These are phyloP conservation scores for Beauveria scarabaeidicola DNA, from an alignment of 2,329 filamentous ascomycete genomes.

Conservation along the genomic window DNA sequence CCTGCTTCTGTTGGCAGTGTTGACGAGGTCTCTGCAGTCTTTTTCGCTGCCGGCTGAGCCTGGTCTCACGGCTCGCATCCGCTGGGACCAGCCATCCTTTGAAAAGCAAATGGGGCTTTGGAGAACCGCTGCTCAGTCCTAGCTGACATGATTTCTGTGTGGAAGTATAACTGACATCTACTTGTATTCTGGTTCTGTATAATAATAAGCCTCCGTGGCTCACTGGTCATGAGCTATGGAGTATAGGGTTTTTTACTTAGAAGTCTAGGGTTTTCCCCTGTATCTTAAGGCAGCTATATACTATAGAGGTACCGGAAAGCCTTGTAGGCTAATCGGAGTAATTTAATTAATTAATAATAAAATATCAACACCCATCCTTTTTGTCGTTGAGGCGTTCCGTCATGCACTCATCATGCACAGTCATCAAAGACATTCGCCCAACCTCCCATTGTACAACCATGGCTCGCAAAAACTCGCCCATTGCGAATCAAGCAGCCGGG, in stretches of 20 bases:
- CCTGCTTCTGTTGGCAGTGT: constrained; percentile 17
- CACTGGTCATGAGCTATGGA: too few relatives aligned
- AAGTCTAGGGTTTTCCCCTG: too few relatives aligned
- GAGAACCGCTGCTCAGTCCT: neutral
- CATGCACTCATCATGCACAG: neutral
- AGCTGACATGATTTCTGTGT: neutral
- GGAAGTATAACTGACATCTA: neutral
- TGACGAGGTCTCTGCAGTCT: neutral
- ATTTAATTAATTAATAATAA: too few relatives aligned
- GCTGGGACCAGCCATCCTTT: neutral
- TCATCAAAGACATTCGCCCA: constrained; percentile 6
- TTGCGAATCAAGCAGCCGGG: constrained; percentile 5
- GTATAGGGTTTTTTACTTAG: too few relatives aligned
- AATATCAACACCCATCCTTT: neutral
- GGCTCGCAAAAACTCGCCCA: constrained; percentile 1
- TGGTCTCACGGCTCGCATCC: neutral
- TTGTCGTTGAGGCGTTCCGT: neutral
- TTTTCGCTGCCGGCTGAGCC: neutral
- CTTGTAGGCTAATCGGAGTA: too few relatives aligned
- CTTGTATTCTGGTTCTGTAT: neutral
- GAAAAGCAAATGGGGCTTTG: constrained; percentile 1
- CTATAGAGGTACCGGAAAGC: too few relatives aligned
- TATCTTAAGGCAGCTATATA: too few relatives aligned
- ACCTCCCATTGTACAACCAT: neutral
- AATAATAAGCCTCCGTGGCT: too few relatives aligned